A percentile compares a stretch with the other conserved stretches of the same genome.
phyloP scores from a whole-genome alignment of 2,329 filamentous ascomycete species.

The Emericellopsis cladophorae region DNA sequence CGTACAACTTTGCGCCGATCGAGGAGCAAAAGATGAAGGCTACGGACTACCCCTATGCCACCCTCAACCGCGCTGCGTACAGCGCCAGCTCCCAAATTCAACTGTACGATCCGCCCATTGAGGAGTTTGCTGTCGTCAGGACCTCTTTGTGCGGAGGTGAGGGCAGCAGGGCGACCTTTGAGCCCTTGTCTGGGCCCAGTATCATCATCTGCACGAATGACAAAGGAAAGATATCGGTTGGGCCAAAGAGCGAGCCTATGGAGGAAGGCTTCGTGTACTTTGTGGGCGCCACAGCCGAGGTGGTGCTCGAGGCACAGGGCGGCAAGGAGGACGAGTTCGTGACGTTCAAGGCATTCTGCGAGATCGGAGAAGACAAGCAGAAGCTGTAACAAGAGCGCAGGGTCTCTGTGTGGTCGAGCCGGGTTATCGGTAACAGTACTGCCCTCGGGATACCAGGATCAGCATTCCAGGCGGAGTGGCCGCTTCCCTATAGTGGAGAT shows the following conservation, averaged over 20 bases:
- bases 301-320: conserved; percentile 58
- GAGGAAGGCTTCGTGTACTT: conserved; percentile 67
- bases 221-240: conserved; percentile 72
- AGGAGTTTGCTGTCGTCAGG: conserved; percentile 86
- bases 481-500: not conserved
- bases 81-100: conserved; percentile 58
- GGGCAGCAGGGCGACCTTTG: conserved; percentile 77
- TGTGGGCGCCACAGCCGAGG: conserved; percentile 77
- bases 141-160: conserved; percentile 51
- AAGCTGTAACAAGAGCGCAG: conserved; percentile 12
- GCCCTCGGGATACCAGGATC: too few species aligned
- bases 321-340: conserved; percentile 58
- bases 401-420: too few species aligned
- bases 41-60: conserved; percentile 72
- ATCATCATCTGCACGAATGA: conserved; percentile 86
- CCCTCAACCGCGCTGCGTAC: conserved; percentile 72
- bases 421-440: too few species aligned
- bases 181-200: conserved; percentile 75
- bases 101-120: conserved; percentile 91
- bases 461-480: too few species aligned
- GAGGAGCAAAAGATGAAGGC: conserved; percentile 89
- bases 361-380: conserved; percentile 43
- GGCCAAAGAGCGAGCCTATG: conserved; percentile 64
- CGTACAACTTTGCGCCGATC: conserved; percentile 90
- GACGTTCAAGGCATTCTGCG: conserved; percentile 90